phyloP scores from a whole-genome alignment of 2,329 filamentous ascomycete species.

The Uncinocarpus reesii region DNA sequence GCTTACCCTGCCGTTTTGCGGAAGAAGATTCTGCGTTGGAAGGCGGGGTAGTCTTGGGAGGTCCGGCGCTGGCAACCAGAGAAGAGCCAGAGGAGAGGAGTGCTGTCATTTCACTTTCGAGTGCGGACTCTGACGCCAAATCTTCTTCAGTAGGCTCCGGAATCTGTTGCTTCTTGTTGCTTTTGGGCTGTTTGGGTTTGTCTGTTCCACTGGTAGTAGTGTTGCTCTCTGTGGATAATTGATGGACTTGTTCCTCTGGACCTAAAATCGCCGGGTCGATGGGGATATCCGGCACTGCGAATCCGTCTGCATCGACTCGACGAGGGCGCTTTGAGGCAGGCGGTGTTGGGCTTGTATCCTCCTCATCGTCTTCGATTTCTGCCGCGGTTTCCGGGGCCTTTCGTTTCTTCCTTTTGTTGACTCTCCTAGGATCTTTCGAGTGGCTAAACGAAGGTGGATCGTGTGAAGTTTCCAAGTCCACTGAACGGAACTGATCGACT shows the following conservation, averaged over 20 bases:
- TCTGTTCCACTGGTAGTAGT: neutral
- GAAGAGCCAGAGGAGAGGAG: slow-evolving; percentile 44
- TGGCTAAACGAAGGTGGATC: slow-evolving; percentile 71
- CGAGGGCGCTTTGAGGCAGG: slow-evolving; percentile 24
- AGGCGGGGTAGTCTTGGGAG: neutral
- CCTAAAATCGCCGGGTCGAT: slow-evolving; percentile 36
- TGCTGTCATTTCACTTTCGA: slow-evolving; percentile 61
- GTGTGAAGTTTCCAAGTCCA: slow-evolving; percentile 53
- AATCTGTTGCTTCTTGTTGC: slow-evolving; percentile 25
- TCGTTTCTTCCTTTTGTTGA: slow-evolving; percentile 34
- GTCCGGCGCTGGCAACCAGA: slow-evolving; percentile 25
- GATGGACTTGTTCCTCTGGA: slow-evolving; percentile 7
- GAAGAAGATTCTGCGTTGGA: slow-evolving; percentile 7
- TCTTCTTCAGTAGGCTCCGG: slow-evolving; percentile 51
- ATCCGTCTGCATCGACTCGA: slow-evolving; percentile 56
- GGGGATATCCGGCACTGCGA: slow-evolving; percentile 49
- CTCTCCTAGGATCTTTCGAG: slow-evolving; percentile 49
- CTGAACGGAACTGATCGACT: slow-evolving; percentile 64
- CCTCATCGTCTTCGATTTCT: slow-evolving; percentile 42
- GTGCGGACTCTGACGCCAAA: slow-evolving; percentile 46
- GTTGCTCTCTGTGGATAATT: slow-evolving; percentile 1
- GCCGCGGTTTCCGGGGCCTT: slow-evolving; percentile 30
- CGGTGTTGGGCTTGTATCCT: slow-evolving; percentile 29
- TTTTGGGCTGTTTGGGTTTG: slow-evolving; percentile 23
- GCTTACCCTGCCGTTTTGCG: slow-evolving; percentile 27